Percentiles rank a stretch among this genome's conserved stretches.
phyloP scores from a whole-genome alignment of 2,329 filamentous ascomycete species.

The Penicillium thymicola region DNA sequence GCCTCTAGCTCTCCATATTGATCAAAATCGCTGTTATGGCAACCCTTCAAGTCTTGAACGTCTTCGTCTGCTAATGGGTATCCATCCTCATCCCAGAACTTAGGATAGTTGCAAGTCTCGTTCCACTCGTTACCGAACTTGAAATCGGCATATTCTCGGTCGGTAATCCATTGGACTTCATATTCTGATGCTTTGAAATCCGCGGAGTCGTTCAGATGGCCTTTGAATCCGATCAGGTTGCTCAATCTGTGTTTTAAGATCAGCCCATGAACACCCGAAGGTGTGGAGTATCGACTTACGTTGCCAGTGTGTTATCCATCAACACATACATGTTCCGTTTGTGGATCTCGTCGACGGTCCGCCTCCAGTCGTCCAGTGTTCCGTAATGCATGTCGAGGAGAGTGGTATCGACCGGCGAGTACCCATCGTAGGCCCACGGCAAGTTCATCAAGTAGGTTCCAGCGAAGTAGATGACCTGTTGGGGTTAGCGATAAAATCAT shows the following conservation, averaged over 20 bases:
- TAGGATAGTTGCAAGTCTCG: constrained; percentile 55
- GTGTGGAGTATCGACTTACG: constrained; percentile 38
- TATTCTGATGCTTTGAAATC: constrained; percentile 57
- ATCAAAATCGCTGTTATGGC: constrained; percentile 63
- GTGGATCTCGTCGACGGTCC: constrained; percentile 59
- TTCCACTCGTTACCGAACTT: constrained; percentile 53
- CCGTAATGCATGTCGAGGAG: constrained; percentile 64
- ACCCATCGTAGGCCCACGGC: constrained; percentile 62
- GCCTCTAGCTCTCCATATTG: constrained; percentile 63
- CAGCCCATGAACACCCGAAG: not conserved
- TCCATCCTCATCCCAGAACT: constrained; percentile 60
- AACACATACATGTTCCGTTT: constrained; percentile 62
- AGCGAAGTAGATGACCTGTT: constrained; percentile 57
- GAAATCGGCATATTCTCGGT: constrained; percentile 58
- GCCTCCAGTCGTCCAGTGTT: constrained; percentile 57
- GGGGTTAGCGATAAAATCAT: constrained; percentile 4
- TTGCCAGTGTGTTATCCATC: constrained; percentile 64
- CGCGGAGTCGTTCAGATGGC: constrained; percentile 56
- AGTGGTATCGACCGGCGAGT: constrained; percentile 59
- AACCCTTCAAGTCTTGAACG: constrained; percentile 50
- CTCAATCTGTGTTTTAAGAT: constrained; percentile 41
- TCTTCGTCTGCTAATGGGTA: constrained; percentile 48
- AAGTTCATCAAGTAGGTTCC: constrained; percentile 62
- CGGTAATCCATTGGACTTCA: constrained; percentile 54
- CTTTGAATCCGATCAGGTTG: constrained; percentile 61